phyloP scores from a whole-genome alignment of 306 rosid species.

The Elaeagnus macrophylla region DNA sequence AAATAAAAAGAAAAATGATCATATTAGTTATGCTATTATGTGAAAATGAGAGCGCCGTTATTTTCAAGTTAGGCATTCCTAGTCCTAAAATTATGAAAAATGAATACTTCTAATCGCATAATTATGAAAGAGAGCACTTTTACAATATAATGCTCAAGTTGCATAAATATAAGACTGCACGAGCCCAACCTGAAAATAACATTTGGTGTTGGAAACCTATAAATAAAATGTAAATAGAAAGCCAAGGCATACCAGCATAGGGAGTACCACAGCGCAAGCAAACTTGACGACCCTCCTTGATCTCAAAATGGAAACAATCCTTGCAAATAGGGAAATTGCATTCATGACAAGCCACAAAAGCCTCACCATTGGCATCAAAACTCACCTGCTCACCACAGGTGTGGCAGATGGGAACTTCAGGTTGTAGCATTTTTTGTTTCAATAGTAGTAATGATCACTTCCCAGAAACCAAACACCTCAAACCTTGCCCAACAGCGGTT shows the following conservation, averaged over 20 bases:
- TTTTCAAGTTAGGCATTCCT: no score
- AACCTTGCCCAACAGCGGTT: conserved; percentile 8
- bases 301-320: conserved; percentile 59
- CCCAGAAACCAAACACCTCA: conserved; percentile 10
- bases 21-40: no score
- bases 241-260: conserved; percentile 45
- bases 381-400: conserved; percentile 81
- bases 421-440: conserved; percentile 53
- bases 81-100: no score
- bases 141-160: no score
- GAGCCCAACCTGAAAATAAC: no score
- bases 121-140: no score
- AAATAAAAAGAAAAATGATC: not conserved
- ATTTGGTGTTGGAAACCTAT: not conserved
- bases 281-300: conserved; percentile 63
- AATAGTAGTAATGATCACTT: conserved; percentile 1
- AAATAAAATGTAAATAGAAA: not conserved
- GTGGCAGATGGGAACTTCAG: conserved; percentile 65
- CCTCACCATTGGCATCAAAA: conserved; percentile 58
- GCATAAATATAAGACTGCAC: no score
- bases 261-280: conserved; percentile 80
- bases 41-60: no score
- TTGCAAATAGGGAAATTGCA: conserved; percentile 77
- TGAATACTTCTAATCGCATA: no score
- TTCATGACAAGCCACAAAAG: conserved; percentile 75